Evolutionary conservation across 73 alveolate genomes (phyloP), one percentile per base, ranked within the genome.

Genomic region (Symbiodinium pilosum): DNA sequence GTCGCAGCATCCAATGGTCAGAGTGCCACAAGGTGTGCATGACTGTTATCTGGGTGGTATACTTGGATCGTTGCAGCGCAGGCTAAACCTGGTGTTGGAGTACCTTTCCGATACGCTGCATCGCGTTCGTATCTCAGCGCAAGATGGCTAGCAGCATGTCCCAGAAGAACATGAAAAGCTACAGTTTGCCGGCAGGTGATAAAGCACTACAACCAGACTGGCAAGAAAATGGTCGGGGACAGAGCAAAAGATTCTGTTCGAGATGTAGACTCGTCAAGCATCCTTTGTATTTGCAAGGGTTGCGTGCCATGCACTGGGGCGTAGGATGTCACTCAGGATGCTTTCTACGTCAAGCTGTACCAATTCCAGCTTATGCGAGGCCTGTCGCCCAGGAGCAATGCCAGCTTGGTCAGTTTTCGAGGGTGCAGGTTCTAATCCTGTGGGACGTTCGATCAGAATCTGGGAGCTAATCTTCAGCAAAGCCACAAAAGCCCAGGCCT

Each of bases 51-150:
- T 64, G 32, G 34, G 81, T 38, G 39, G 4, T 18, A 0, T 20
- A 64, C 3, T 7, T 34, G 6, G 20, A 1, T 6, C 0, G 8
- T 2, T 1, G 18, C 20, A 18, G 98, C 99, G 87, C 86, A 99
- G 99, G 99, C 93, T 99, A 91, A 99, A 99, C 97, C 99, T 99
- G 40, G 99, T 99, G 83, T 99, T 99, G 99, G 99, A 99, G 99
- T 99, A 99, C 98, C 99, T 99, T 52, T 99, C 99, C 38, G 99
- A 99, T 86, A 99, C 99, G 32, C 95, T 98, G 73, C 99, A 99
- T 51, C 94, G 99, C 39, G 97, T 8, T 47, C 52, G 38, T 3
- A 38, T 18, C 88, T 14, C 42, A 81, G 59, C 14, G 59, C 59
- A 6, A 47, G 59, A 47, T 47, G 59, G 6, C 59, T n/a, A n/a